phyloP scores from a whole-genome alignment of 441 rosid genomes.

The Populus trichocarpa region DNA sequence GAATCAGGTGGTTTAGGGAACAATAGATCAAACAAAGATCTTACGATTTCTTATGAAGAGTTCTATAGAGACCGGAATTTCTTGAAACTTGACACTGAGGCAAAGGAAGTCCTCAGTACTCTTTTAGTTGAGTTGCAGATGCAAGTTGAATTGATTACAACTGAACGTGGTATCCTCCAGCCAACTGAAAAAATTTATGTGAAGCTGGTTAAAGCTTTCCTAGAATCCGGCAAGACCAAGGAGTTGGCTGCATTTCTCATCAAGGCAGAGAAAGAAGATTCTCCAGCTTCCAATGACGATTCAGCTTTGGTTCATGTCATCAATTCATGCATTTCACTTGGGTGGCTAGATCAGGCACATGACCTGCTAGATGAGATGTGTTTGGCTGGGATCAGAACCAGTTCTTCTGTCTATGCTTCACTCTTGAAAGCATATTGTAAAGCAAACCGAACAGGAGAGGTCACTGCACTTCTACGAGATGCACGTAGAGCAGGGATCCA shows the following conservation, averaged over 20 bases:
- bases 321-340: conserved; percentile 74
- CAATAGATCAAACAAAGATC: conserved; percentile 9
- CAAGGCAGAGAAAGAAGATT: conserved; percentile 68
- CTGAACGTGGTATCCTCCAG: conserved; percentile 71
- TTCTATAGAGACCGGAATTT: conserved; percentile 53
- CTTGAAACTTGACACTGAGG: conserved; percentile 57
- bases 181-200: conserved; percentile 69
- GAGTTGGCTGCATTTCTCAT: conserved; percentile 70
- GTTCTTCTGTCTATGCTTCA: conserved; percentile 64
- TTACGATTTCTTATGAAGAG: conserved; percentile 46
- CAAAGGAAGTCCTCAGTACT: conserved; percentile 45
- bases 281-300: conserved; percentile 62
- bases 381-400: conserved; percentile 59
- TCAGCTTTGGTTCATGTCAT: conserved; percentile 62
- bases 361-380: conserved; percentile 93
- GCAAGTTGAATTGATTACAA: conserved; percentile 55
- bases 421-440: conserved; percentile 74
- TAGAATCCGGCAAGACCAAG: conserved; percentile 68
- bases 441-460: conserved; percentile 57
- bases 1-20: conserved; percentile 20
- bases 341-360: conserved; percentile 86
- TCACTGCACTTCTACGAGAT: conserved; percentile 64
- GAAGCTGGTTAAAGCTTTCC: conserved; percentile 69
- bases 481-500: conserved; percentile 87
- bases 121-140: conserved; percentile 52